These are phyloP conservation scores for Metschnikowia amazonensis DNA, from an alignment of 805 yeast species.

Conservation along the genomic window DNA sequence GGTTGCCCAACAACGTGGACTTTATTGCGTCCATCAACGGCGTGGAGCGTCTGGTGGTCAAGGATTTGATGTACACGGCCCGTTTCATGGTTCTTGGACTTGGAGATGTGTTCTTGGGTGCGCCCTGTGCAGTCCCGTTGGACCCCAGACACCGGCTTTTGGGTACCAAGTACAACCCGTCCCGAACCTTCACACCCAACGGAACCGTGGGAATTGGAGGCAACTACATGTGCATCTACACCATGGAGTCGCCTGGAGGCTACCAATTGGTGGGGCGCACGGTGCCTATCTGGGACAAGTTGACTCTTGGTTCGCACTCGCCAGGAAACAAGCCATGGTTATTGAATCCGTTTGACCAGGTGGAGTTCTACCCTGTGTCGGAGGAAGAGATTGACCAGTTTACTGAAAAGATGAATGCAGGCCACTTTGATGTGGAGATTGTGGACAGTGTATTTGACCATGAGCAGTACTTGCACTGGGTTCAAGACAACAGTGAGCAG, in stretches of 20 bases:
- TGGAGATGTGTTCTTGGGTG: constrained; percentile 96
- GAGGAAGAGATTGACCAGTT: constrained; percentile 75
- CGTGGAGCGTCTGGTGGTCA: constrained; percentile 67
- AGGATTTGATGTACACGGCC: constrained; percentile 84
- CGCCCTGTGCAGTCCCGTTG: constrained; percentile 97
- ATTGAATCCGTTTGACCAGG: constrained; percentile 87
- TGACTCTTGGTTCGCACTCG: constrained; percentile 66
- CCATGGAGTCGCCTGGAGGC: constrained; percentile 99
- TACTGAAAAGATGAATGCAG: constrained; percentile 74
- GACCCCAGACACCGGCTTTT: constrained; percentile 93
- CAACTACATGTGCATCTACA: constrained; percentile 97
- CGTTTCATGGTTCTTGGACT: constrained; percentile 89
- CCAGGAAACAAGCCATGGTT: constrained; percentile 75
- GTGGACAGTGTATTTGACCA: constrained; percentile 81
- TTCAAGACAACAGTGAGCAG: constrained; percentile 65
- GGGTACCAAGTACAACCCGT: constrained; percentile 94
- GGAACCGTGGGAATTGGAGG: constrained; percentile 99
- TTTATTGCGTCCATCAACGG: constrained; percentile 88
- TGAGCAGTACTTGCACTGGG: constrained; percentile 72
- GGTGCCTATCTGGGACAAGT: constrained; percentile 96
- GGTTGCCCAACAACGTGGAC: constrained; percentile 97
- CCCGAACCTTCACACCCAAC: constrained; percentile 92
- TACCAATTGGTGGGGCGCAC: constrained; percentile 96
- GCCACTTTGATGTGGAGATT: constrained; percentile 71
- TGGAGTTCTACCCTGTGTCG: constrained; percentile 87